These are phyloP conservation scores for Ophiognomonia clavigignenti-juglandacearum DNA, from an alignment of 2,329 filamentous ascomycete species.

Conservation along the genomic window DNA sequence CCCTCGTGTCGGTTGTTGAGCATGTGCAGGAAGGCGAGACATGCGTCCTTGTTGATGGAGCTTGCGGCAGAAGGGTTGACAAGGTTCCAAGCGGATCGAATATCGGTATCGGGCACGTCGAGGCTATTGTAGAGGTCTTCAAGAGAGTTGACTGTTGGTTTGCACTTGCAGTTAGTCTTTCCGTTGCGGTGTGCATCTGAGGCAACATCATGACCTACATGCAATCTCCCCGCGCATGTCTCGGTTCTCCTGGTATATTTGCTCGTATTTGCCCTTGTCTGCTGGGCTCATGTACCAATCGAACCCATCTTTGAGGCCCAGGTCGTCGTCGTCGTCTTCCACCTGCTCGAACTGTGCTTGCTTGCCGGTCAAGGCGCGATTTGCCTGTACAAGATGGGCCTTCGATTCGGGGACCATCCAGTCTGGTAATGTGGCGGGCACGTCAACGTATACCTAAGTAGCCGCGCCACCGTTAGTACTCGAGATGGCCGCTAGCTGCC, in stretches of 20 bases:
- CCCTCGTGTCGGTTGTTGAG: conserved; percentile 94
- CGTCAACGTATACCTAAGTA: conserved; percentile 75
- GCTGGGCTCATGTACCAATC: conserved; percentile 98
- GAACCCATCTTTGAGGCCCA: conserved; percentile 89
- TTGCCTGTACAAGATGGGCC: conserved; percentile 82
- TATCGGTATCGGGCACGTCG: conserved; percentile 69
- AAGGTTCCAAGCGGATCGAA: conserved; percentile 93
- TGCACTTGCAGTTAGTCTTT: conserved; percentile 14
- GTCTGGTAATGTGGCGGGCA: conserved; percentile 81
- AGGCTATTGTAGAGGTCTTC: conserved; percentile 80
- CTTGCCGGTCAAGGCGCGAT: conserved; percentile 70
- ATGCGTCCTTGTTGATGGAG: conserved; percentile 90
- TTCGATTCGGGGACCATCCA: conserved; percentile 97
- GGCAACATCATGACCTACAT: conserved; percentile 40
- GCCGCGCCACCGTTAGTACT: conserved; percentile 1
- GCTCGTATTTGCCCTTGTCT: conserved; percentile 92
- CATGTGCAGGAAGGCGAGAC: conserved; percentile 92
- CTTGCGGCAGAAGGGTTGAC: conserved; percentile 84
- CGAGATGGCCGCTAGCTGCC: neutral
- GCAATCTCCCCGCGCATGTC: conserved; percentile 80
- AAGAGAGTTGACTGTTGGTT: conserved; percentile 62
- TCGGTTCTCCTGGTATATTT: conserved; percentile 91
- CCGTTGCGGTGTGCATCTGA: neutral
- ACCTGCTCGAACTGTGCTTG: conserved; percentile 81
- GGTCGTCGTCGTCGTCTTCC: conserved; percentile 75